Conservation (phyloP, 192 early-diverging fungal genomes). For the Chytriomyces sp. region DNA sequence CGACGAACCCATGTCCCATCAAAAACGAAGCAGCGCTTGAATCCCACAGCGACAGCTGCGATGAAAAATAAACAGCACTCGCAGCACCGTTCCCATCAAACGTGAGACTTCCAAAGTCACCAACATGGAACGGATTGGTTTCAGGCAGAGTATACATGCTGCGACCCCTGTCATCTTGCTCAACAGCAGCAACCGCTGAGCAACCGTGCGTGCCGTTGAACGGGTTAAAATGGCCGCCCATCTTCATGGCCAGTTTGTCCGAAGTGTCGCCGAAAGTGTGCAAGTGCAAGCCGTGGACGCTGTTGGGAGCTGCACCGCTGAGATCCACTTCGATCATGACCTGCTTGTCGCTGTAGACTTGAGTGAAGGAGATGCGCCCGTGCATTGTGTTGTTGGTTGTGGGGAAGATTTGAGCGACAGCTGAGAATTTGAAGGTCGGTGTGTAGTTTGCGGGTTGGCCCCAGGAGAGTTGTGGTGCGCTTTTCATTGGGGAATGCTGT, state of each 20-base stretch:
- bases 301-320: constrained; percentile 27
- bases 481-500: too few relatives aligned
- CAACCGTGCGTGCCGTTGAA: too few relatives aligned
- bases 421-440: too few relatives aligned
- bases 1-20: constrained; percentile 27
- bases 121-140: too few relatives aligned
- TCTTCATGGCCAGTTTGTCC: neutral
- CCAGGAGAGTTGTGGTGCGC: too few relatives aligned
- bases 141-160: too few relatives aligned
- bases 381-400: too few relatives aligned
- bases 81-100: constrained; percentile 17
- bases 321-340: constrained; percentile 12
- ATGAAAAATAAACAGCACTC: neutral
- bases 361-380: too few relatives aligned
- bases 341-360: neutral
- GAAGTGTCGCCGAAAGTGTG: constrained; percentile 40
- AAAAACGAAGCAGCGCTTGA: neutral
- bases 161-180: too few relatives aligned
- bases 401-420: too few relatives aligned
- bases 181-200: too few relatives aligned
- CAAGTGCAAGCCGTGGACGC: constrained; percentile 37
- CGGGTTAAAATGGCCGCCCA: constrained; percentile 46
- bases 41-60: neutral
- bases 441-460: too few relatives aligned
- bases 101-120: constrained; percentile 39